Base-by-base conservation (phyloP, 2,329 filamentous ascomycete species). In the Camptophora hylomeconis region DNA sequence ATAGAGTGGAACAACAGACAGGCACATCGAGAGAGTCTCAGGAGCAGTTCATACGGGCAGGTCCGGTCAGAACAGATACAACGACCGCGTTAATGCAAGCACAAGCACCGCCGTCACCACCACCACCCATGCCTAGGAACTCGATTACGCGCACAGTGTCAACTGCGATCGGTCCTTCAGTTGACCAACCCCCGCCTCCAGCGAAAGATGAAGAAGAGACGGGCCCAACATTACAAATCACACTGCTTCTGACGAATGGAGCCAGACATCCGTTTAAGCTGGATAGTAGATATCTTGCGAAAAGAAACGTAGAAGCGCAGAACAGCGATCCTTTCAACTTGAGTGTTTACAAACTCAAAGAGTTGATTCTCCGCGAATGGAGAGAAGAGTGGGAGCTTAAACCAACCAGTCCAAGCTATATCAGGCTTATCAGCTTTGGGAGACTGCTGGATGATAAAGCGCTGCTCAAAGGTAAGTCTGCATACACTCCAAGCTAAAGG, bases 281-380 rank as follows among this genome's bases (percentile, higher is more conserved):
- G 41, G 81, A 92, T 53, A 78, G 81, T 47, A 81, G 74, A 49
- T 94, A 94, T 48, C 62, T 95, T 31, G 65, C 67, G 30, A 84
- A 86, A 55, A 72, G 83, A 35, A 80, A 78, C 44, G 80, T 93
- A 30, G 69, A 69, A 26, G 71, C 89, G 1, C 77, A 82, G 12
- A 75, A 76, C 17, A 66, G 70, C 40, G 83, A 94, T 49, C 84
- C 84, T 1, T 86, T 83, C 50, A 80, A 77, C 49, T 83, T 95
- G 57, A 92, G 81, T 42, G 78, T 93, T 28, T 93, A 94, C 52
- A 92, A 82, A 3, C 61, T 95, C 41, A 94, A 94, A 57, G 84
- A 94, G 58, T 61, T 94, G 48, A 93, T 95, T 50, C 70, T 89
- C 61, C 69, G 82, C 45, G 86, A 94, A 53, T 95, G 87, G 87